A percentile compares a stretch with the other conserved stretches of the same genome.
These are phyloP conservation scores for Sarocladium strictum DNA, from an alignment of 2,329 filamentous ascomycete species.

Conservation along the genomic window DNA sequence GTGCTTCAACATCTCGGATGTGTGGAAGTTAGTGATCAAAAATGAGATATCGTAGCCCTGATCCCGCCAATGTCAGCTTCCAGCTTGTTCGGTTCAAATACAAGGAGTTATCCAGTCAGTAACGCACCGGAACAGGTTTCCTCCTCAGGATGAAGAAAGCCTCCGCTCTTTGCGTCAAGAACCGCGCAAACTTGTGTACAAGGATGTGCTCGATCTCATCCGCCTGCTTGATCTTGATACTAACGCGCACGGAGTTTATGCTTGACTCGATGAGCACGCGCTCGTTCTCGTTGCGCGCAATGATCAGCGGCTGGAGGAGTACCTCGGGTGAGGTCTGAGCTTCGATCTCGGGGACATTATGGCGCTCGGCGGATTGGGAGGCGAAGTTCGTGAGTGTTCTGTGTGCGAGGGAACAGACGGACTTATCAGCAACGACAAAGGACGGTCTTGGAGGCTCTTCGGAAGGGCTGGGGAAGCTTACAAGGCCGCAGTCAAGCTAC, in stretches of 20 bases:
- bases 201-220: slow-evolving; percentile 98
- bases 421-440: not conserved
- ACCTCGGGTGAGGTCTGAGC: slow-evolving; percentile 89
- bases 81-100: slow-evolving; percentile 11
- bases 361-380: slow-evolving; percentile 90
- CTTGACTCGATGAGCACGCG: slow-evolving; percentile 92
- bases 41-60: slow-evolving; percentile 98
- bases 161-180: slow-evolving; percentile 92
- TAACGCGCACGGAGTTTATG: slow-evolving; percentile 94
- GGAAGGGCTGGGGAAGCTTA: slow-evolving; percentile 35
- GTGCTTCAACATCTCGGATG: slow-evolving; percentile 97
- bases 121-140: slow-evolving; percentile 82
- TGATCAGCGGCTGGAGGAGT: slow-evolving; percentile 80
- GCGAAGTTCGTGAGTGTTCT: slow-evolving; percentile 80
- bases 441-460: not conserved
- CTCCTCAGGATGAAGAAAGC: slow-evolving; percentile 93
- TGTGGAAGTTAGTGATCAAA: slow-evolving; percentile 97
- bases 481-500: slow-evolving; percentile 87
- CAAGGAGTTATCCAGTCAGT: not conserved
- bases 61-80: slow-evolving; percentile 16
- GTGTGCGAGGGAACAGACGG: not conserved
- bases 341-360: slow-evolving; percentile 98
- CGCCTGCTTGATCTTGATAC: slow-evolving; percentile 98
- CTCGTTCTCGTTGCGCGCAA: slow-evolving; percentile 96
- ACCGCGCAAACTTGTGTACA: slow-evolving; percentile 96